Evolutionary conservation across 495 filamentous ascomycete species (phyloP).

Genomic region (Aspergillus sclerotioniger): DNA sequence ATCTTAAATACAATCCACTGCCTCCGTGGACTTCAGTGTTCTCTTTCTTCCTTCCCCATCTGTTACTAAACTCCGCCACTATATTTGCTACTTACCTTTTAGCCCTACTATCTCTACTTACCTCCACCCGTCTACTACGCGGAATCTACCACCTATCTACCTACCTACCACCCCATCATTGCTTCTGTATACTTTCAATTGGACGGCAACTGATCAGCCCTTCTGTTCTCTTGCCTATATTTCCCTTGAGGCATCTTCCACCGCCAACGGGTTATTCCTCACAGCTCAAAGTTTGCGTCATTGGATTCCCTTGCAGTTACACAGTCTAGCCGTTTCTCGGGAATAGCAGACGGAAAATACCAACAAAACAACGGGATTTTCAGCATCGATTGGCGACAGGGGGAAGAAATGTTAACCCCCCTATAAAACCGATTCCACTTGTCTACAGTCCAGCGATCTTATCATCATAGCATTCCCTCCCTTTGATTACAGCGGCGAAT

Average conservation of each 20-base stretch:
- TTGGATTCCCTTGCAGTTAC: conserved; percentile 22
- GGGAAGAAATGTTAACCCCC: conserved; percentile 27
- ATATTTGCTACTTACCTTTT: conserved; percentile 8
- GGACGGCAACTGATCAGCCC: background rate
- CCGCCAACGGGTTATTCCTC: conserved; percentile 2
- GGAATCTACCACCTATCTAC: background rate
- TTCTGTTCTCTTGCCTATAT: background rate
- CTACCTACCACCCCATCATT: background rate
- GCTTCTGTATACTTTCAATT: background rate
- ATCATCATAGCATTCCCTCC: conserved; percentile 26
- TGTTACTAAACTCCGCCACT: background rate
- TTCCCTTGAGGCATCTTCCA: background rate
- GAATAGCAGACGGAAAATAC: conserved; percentile 6
- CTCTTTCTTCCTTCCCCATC: conserved; percentile 8
- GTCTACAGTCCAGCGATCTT: conserved; percentile 21
- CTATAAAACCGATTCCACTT: conserved; percentile 17
- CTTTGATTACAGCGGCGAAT: conserved; percentile 23
- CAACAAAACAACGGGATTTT: conserved; percentile 10
- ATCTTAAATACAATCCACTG: conserved; percentile 10
- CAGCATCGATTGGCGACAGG: conserved; percentile 10
- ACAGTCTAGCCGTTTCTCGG: conserved; percentile 14
- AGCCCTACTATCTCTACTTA: conserved; percentile 5
- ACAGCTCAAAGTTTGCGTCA: conserved; percentile 13
- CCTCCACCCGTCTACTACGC: background rate
- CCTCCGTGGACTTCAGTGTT: conserved; percentile 13